Conservation (phyloP, 257 asterid species). For the Cruciata laevipes region DNA sequence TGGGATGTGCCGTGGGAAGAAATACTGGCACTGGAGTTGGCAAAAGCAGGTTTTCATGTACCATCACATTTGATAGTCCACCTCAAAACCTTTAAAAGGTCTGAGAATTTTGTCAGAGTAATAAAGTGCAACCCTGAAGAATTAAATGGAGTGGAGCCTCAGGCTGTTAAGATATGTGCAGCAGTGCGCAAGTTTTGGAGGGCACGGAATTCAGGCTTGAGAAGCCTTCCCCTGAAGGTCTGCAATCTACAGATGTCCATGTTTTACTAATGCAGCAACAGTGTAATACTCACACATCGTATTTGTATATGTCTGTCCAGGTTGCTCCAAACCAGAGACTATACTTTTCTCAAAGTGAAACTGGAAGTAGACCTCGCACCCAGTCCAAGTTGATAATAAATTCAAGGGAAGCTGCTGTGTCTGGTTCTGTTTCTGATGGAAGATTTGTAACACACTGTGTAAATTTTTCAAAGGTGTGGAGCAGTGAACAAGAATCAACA, state of each 20-base stretch:
- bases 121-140: constrained; percentile 76
- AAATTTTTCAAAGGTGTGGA: constrained; percentile 86
- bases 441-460: constrained; percentile 57
- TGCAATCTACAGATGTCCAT: constrained; percentile 10
- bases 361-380: constrained; percentile 35
- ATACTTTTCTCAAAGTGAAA: constrained; percentile 26
- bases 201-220: constrained; percentile 38
- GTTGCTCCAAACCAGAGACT: constrained; percentile 50
- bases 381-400: constrained; percentile 39
- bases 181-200: constrained; percentile 70
- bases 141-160: constrained; percentile 59
- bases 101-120: constrained; percentile 86
- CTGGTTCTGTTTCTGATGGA: constrained; percentile 43
- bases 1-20: constrained; percentile 99
- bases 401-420: constrained; percentile 49
- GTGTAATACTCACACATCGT: neutral
- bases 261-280: constrained; percentile 5
- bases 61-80: constrained; percentile 89
- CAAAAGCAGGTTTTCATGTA: constrained; percentile 68
- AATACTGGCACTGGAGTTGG: constrained; percentile 79
- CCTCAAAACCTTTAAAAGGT: constrained; percentile 63
- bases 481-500: constrained; percentile 81
- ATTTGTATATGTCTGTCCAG: constrained; percentile 21
- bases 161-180: constrained; percentile 68
- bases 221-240: constrained; percentile 42